Conservation (phyloP, 2,329 filamentous ascomycete species). For the Neopestalotiopsis sp. region DNA sequence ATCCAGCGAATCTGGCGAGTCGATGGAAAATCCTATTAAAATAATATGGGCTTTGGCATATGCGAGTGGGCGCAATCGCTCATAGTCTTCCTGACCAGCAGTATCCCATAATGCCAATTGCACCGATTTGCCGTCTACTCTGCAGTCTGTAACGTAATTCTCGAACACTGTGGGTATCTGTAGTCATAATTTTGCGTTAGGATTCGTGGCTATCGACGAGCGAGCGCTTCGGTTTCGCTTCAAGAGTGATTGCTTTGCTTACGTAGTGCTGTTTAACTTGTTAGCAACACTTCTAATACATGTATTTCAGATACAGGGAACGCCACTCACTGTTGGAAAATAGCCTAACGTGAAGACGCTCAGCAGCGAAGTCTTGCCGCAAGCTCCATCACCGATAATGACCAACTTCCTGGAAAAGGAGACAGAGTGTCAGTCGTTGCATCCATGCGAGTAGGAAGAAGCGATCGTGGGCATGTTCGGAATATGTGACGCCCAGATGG, state of each 20-base stretch:
- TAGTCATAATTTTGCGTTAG: not conserved
- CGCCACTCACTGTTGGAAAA: constrained; percentile 85
- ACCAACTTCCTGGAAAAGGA: constrained; percentile 37
- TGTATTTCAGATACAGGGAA: constrained; percentile 18
- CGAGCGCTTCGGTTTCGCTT: not conserved
- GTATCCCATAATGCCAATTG: constrained; percentile 99
- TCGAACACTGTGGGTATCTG: constrained; percentile 98
- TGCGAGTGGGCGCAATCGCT: constrained; percentile 89
- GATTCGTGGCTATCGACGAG: not conserved
- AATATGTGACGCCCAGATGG: not conserved
- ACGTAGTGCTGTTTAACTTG: constrained; percentile 20
- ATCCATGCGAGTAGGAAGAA: not conserved
- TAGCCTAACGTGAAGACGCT: constrained; percentile 98
- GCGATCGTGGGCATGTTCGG: not conserved
- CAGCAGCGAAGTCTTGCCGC: constrained; percentile 95
- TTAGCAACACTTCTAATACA: constrained; percentile 5
- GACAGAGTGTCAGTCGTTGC: constrained; percentile 13
- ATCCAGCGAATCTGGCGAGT: constrained; percentile 93
- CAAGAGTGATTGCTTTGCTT: not conserved
- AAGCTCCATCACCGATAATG: constrained; percentile 70
- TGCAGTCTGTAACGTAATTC: constrained; percentile 98
- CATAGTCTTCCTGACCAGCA: constrained; percentile 99
- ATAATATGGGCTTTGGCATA: constrained; percentile 98
- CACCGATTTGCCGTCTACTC: constrained; percentile 98
- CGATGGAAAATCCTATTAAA: constrained; percentile 92